phyloP scores from a whole-genome alignment of 805 yeast genomes.

The Henningerozyma blattae region DNA sequence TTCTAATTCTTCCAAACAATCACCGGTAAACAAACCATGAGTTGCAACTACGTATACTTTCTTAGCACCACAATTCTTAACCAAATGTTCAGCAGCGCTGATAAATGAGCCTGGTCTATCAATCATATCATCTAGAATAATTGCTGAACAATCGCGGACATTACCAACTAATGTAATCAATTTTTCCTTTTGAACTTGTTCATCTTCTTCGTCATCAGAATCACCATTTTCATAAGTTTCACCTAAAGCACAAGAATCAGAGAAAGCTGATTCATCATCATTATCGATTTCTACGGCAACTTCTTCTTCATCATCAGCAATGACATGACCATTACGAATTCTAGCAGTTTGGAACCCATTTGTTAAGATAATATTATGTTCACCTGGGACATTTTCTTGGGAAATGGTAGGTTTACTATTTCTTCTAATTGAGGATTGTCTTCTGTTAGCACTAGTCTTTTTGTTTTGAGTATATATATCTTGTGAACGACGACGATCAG shows the following conservation, averaged over 20 bases:
- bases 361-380: conserved; percentile 55
- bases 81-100: conserved; percentile 95
- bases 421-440: conserved; percentile 37
- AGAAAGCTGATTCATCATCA: conserved; percentile 20
- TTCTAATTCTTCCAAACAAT: conserved; percentile 69
- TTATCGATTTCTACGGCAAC: conserved; percentile 53
- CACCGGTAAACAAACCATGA: conserved; percentile 86
- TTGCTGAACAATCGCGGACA: conserved; percentile 82
- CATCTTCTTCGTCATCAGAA: conserved; percentile 59
- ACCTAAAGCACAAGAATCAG: conserved; percentile 50
- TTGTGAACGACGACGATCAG: conserved; percentile 85
- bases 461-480: conserved; percentile 38
- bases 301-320: conserved; percentile 57
- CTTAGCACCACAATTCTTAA: conserved; percentile 91
- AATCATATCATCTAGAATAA: conserved; percentile 91
- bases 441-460: conserved; percentile 29
- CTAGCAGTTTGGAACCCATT: conserved; percentile 89
- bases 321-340: conserved; percentile 92
- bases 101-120: conserved; percentile 89
- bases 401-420: conserved; percentile 28
- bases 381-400: conserved; percentile 35
- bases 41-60: conserved; percentile 85
- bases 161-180: conserved; percentile 94
- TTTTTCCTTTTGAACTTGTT: conserved; percentile 43
- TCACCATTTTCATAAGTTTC: conserved; percentile 71